Conservation (phyloP, 2,329 filamentous ascomycete species). For the Neonectria sp. region DNA sequence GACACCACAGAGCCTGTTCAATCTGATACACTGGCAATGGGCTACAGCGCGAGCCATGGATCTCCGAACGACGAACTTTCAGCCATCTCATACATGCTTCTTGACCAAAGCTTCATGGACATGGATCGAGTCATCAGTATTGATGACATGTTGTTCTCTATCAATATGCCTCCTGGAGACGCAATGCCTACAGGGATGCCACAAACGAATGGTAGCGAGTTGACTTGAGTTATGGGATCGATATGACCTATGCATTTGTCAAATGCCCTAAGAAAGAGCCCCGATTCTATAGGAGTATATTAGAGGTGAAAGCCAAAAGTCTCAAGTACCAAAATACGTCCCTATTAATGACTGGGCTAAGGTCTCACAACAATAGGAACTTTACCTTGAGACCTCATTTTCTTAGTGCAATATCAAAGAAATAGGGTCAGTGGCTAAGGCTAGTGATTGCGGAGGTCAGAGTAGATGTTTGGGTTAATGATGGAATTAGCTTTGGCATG, state of each 20-base stretch:
- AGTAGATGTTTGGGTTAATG: no score
- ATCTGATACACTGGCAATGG: neutral
- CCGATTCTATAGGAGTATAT: no score
- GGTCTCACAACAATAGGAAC: no score
- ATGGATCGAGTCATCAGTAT: conserved; percentile 28
- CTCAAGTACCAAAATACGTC: no score
- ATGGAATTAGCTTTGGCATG: no score
- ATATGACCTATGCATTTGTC: neutral
- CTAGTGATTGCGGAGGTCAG: no score
- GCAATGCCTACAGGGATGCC: neutral
- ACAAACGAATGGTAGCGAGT: neutral
- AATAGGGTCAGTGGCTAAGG: no score
- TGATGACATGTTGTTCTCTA: conserved; percentile 25
- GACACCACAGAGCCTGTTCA: neutral
- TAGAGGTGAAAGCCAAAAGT: no score
- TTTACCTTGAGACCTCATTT: no score
- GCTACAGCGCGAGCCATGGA: conserved; percentile 7
- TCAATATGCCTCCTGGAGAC: conserved; percentile 7
- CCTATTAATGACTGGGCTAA: no score
- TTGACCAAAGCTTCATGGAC: conserved; percentile 23
- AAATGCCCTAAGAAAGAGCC: no score
- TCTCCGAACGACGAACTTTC: conserved; percentile 24
- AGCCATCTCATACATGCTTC: conserved; percentile 19
- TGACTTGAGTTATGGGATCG: neutral
- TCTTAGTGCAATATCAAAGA: no score